Percentiles rank a stretch among this genome's conserved stretches.
Conservation (phyloP, 164 flowering plant genomes). For the Stephania cephalantha region DNA sequence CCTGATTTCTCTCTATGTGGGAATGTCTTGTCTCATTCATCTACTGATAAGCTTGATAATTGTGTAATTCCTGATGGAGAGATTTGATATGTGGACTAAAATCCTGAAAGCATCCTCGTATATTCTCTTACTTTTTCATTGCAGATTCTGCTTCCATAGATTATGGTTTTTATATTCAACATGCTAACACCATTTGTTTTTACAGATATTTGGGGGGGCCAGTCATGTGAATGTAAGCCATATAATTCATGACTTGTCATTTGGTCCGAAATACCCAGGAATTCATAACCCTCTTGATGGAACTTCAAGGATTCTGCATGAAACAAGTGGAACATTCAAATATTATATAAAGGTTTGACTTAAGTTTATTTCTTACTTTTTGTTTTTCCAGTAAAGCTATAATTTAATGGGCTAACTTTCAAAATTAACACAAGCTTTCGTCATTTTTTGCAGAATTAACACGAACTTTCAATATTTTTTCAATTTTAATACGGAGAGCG, state of each 20-base stretch:
- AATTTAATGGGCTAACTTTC: background rate
- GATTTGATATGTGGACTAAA: background rate
- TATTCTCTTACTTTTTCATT: background rate
- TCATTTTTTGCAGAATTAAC: too few species aligned
- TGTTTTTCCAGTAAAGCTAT: background rate
- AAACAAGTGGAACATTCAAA: conserved; percentile 91
- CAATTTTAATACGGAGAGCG: too few species aligned
- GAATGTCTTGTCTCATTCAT: background rate
- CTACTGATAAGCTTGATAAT: background rate
- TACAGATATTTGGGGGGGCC: conserved; percentile 85
- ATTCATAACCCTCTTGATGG: conserved; percentile 97
- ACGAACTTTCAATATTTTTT: too few species aligned
- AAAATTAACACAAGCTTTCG: too few species aligned
- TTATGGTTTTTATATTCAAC: background rate
- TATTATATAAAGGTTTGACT: conserved; percentile 90
- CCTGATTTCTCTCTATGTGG: background rate
- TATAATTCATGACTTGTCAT: conserved; percentile 85
- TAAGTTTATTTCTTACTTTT: background rate
- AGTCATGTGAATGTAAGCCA: conserved; percentile 93
- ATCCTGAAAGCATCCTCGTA: background rate
- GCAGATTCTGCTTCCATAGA: background rate
- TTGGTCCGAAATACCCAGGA: conserved; percentile 98
- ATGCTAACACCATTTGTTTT: background rate
- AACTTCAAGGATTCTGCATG: conserved; percentile 62
- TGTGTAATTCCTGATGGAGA: background rate